Evolutionary conservation across 1,139 yeast species (phyloP), one percentile per base, ranked within the genome.

Genomic region (Hyphopichia burtonii): DNA sequence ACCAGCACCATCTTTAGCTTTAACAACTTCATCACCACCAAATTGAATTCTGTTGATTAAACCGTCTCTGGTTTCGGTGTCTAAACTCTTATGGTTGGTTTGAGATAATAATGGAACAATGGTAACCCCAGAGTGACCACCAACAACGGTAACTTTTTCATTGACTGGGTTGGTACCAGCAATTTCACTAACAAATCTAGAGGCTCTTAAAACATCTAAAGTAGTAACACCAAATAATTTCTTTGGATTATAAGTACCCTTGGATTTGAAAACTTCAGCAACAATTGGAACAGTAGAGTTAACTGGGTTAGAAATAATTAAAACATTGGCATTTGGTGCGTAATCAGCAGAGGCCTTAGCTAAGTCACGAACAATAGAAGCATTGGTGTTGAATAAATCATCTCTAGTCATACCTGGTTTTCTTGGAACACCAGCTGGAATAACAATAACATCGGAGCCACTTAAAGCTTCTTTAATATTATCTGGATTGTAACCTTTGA

Each of bases 351-450:
- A 82, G 40, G 87, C 88, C 64, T 79, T 80, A 51, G 95, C 91
- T 58, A 91, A 74, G 64, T 83, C 91, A 53, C 86, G 77, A 44
- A 91, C 90, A 65, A 91, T 91, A 40, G 90, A 86, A 38, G 96
- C 96, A 63, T 91, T 91, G 73, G 93, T 87, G 71, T 82, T 82
- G 79, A 91, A 89, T 63, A 91, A 78, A 63, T 91, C 97, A 65
- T 91, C 97, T 68, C 98, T 83, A 52, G 97, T 87, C 98, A 91
- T 91, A 54, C 97, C 97, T 44, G 97, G 97, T 74, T 91, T 91
- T 74, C 98, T 83, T 65, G 97, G 97, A 45, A 91, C 88, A 63
- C 98, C 97, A 39, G 97, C 97, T 49, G 97, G 96, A 63, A 91
- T 86, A 46, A 91, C 81, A 49, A 91, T 86, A 48, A 90, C 76